These are phyloP conservation scores for Emmonsiellopsis sp. DNA, from an alignment of 2,329 filamentous ascomycete species.

Conservation along the genomic window DNA sequence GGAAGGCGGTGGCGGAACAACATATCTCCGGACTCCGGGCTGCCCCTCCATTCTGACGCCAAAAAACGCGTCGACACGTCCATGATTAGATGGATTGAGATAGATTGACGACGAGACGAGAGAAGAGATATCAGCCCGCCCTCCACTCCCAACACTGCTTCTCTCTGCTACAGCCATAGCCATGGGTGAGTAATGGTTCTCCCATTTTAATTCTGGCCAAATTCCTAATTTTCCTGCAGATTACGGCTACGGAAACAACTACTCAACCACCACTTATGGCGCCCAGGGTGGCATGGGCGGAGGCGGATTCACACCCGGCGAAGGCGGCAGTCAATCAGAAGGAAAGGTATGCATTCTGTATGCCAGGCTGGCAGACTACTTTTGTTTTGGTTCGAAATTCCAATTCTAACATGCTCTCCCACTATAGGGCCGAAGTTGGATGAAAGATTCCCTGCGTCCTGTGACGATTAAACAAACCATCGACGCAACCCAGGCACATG, in stretches of 20 bases:
- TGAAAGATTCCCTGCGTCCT: conserved; percentile 80
- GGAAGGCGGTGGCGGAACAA: conserved; percentile 22
- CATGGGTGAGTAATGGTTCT: neutral
- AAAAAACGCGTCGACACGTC: conserved; percentile 12
- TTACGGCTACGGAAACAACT: conserved; percentile 32
- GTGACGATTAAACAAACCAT: conserved; percentile 93
- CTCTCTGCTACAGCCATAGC: neutral
- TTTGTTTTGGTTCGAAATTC: neutral
- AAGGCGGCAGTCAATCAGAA: conserved; percentile 39
- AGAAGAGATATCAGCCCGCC: neutral
- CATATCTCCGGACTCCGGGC: conserved; percentile 6
- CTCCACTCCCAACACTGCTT: neutral
- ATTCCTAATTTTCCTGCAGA: conserved; percentile 17
- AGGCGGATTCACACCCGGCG: conserved; percentile 51
- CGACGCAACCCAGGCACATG: conserved; percentile 68
- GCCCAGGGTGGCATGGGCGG: conserved; percentile 46
- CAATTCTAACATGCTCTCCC: neutral
- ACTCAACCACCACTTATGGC: conserved; percentile 49
- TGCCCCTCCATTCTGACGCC: conserved; percentile 3
- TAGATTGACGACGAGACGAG: neutral
- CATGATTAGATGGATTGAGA: neutral
- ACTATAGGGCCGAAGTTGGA: conserved; percentile 35
- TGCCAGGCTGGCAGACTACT: conserved; percentile 3
- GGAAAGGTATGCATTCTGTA: conserved; percentile 32
- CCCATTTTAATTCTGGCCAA: neutral